Evolutionary conservation across 2,329 filamentous ascomycete species (phyloP).

Genomic region (Verticillium klebahnii): DNA sequence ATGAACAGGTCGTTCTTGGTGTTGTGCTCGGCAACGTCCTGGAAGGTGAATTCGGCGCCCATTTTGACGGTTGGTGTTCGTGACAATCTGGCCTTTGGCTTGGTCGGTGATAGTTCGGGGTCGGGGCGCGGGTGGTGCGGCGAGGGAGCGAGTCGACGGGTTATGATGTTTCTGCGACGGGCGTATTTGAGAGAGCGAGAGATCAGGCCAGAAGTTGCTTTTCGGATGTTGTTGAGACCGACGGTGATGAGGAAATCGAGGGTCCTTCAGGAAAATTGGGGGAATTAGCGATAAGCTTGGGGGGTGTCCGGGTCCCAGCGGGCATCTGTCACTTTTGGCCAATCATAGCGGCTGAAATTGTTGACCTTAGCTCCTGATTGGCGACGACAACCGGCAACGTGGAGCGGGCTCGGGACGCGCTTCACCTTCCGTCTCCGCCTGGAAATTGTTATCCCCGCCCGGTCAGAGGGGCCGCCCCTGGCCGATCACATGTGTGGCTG

Average conservation of each 20-base stretch:
- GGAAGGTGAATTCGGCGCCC: constrained; percentile 60
- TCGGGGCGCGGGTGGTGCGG: neutral
- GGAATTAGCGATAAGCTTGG: constrained; percentile 2
- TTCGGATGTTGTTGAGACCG: constrained; percentile 13
- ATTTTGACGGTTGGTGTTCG: constrained; percentile 11
- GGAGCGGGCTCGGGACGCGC: neutral
- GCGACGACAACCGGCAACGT: neutral
- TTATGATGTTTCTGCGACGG: neutral
- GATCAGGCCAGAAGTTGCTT: constrained; percentile 6
- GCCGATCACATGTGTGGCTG: neutral
- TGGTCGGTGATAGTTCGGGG: neutral
- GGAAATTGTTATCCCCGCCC: constrained; percentile 2
- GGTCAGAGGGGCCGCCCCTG: neutral
- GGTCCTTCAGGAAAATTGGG: constrained; percentile 8
- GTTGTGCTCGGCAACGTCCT: constrained; percentile 80
- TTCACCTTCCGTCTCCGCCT: neutral
- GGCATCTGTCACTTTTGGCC: neutral
- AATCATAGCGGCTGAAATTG: constrained; percentile 8
- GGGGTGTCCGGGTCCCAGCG: neutral
- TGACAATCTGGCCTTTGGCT: neutral
- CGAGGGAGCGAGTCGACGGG: neutral
- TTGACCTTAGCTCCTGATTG: constrained; percentile 2
- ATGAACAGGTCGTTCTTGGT: constrained; percentile 91
- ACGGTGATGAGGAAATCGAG: neutral
- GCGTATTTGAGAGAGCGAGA: neutral